Percentiles rank a stretch among this genome's conserved stretches.
These are phyloP conservation scores for Hypoxylon fragiforme DNA, from an alignment of 495 filamentous ascomycete species.

Conservation along the genomic window DNA sequence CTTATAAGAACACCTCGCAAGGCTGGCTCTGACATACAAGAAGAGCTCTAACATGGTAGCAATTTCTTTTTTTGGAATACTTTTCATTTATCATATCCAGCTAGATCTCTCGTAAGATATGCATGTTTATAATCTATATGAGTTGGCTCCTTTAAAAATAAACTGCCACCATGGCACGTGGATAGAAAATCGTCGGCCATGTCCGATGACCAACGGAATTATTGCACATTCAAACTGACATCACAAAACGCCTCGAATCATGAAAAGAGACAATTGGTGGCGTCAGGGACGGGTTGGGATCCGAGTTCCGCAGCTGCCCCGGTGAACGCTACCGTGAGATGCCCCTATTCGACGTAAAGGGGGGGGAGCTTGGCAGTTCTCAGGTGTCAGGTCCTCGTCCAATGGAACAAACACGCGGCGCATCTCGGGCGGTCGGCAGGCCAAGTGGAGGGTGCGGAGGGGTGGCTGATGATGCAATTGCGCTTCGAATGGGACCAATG, in stretches of 20 bases:
- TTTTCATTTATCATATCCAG: no score
- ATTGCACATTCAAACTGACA: no score
- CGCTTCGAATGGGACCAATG: conserved; percentile 9
- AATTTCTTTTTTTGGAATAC: no score
- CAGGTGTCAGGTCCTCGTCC: conserved; percentile 13
- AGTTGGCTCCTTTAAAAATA: no score
- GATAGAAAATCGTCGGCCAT: no score
- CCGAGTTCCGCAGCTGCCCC: conserved; percentile 3
- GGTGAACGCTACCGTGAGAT: conserved; percentile 1
- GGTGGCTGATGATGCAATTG: conserved; percentile 32
- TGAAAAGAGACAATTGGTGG: no score
- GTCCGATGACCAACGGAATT: no score
- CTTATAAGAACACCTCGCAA: conserved; percentile 38
- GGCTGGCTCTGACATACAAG: background rate
- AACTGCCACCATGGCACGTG: no score
- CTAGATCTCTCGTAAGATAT: no score
- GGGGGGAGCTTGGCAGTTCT: conserved; percentile 16
- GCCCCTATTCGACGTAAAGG: conserved; percentile 4
- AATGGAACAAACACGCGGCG: conserved; percentile 11
- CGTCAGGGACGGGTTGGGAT: no score
- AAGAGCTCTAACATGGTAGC: conserved; percentile 30
- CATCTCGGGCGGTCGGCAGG: conserved; percentile 3
- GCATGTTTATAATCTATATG: no score
- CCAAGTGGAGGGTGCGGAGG: conserved; percentile 7
- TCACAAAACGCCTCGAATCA: no score